phyloP scores from a whole-genome alignment of 2,329 filamentous ascomycete genomes.

The Aspergillus pseudonomiae region DNA sequence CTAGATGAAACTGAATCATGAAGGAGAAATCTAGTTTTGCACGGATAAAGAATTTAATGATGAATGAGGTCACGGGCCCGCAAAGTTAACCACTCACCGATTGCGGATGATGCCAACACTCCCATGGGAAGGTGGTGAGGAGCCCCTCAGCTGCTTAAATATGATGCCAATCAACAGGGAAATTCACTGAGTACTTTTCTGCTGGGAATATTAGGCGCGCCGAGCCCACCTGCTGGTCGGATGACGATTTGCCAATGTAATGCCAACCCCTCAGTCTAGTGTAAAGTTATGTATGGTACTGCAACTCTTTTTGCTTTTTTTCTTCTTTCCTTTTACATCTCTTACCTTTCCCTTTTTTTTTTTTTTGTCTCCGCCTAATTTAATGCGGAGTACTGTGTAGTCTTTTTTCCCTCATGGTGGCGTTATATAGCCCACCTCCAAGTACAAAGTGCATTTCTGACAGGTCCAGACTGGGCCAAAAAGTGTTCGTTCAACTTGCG shows the following conservation, averaged over 20 bases:
- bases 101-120: constrained; percentile 18
- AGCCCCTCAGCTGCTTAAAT: background rate
- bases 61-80: constrained; percentile 5
- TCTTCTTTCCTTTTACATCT: too few relatives aligned
- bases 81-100: constrained; percentile 11
- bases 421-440: background rate
- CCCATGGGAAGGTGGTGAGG: background rate
- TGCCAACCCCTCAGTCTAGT: constrained; percentile 4
- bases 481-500: background rate
- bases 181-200: background rate
- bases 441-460: background rate
- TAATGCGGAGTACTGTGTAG: background rate
- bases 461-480: background rate
- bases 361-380: background rate
- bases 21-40: background rate
- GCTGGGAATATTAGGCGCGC: background rate
- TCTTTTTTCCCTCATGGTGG: background rate
- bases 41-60: constrained; percentile 5
- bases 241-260: constrained; percentile 7
- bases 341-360: background rate
- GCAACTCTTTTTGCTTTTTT: background rate
- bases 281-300: background rate
- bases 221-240: background rate
- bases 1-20: background rate
- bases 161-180: background rate